These are phyloP conservation scores for Fistulina hepatica DNA, from an alignment of 1,284 basidiomycete species.

Conservation along the genomic window DNA sequence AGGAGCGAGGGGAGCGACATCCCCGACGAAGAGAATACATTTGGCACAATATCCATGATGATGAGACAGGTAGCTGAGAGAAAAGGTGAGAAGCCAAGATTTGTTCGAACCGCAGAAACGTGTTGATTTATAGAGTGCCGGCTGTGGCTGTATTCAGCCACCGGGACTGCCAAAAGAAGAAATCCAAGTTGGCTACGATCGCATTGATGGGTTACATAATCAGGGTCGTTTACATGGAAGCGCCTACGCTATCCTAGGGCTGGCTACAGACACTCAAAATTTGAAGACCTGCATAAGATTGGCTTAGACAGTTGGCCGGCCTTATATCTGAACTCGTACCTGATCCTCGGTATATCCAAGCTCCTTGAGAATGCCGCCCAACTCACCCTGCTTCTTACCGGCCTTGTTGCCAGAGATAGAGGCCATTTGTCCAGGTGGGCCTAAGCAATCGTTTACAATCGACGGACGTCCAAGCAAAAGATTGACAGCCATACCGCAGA, in stretches of 20 bases:
- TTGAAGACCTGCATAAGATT: slow-evolving; percentile 42
- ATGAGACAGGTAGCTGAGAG: no score
- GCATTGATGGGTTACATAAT: background rate
- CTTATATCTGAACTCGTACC: slow-evolving; percentile 28
- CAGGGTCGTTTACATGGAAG: no score
- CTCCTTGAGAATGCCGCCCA: slow-evolving; percentile 79
- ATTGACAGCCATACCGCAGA: no score
- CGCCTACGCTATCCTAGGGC: no score
- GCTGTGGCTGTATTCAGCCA: background rate
- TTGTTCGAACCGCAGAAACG: background rate
- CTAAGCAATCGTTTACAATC: slow-evolving; percentile 28
- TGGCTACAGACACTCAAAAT: slow-evolving; percentile 27
- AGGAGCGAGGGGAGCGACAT: no score
- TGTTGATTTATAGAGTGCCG: background rate
- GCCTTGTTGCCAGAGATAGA: slow-evolving; percentile 73
- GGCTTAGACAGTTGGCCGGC: background rate
- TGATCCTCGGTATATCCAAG: slow-evolving; percentile 80
- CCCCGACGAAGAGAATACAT: no score
- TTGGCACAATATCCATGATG: no score
- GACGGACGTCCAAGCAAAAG: slow-evolving; percentile 6
- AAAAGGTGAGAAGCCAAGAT: background rate
- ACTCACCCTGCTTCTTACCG: slow-evolving; percentile 72
- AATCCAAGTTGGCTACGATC: background rate
- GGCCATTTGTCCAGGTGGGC: slow-evolving; percentile 78
- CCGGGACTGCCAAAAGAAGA: background rate